phyloP scores from a whole-genome alignment of 768 basidiomycete genomes.

The Suillus cothurnatus region DNA sequence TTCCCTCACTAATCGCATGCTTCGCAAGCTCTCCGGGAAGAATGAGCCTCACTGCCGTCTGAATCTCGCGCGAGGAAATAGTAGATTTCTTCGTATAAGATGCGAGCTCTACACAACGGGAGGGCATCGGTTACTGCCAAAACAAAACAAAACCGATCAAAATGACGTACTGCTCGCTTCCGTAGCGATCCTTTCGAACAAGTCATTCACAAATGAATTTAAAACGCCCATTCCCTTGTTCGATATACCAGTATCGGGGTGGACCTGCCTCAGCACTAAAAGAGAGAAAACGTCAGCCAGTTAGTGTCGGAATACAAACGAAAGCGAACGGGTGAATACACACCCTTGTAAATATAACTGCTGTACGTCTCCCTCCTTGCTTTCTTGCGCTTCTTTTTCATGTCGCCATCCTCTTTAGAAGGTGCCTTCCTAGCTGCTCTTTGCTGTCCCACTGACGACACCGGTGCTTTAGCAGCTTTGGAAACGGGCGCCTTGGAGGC shows the following conservation, averaged over 20 bases:
- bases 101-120: constrained; percentile 49
- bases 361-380: constrained; percentile 60
- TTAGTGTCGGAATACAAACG: background rate
- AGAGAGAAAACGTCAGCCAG: background rate
- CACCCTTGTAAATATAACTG: constrained; percentile 68
- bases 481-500: constrained; percentile 38
- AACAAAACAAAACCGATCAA: background rate
- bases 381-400: constrained; percentile 59
- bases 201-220: constrained; percentile 65
- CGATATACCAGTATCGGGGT: constrained; percentile 75
- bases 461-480: constrained; percentile 56
- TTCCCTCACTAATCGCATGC: constrained; percentile 78
- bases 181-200: constrained; percentile 59
- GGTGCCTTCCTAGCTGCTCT: constrained; percentile 38
- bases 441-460: constrained; percentile 40
- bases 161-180: constrained; percentile 49
- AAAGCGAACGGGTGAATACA: constrained; percentile 17
- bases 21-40: constrained; percentile 73
- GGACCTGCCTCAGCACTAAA: constrained; percentile 69
- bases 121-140: background rate
- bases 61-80: constrained; percentile 73
- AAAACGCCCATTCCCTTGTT: constrained; percentile 64
- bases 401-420: constrained; percentile 32
- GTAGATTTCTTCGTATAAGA: constrained; percentile 74
- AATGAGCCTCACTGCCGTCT: constrained; percentile 69